These are phyloP conservation scores for Sindora glabra DNA, from an alignment of 306 rosid species.

Conservation along the genomic window DNA sequence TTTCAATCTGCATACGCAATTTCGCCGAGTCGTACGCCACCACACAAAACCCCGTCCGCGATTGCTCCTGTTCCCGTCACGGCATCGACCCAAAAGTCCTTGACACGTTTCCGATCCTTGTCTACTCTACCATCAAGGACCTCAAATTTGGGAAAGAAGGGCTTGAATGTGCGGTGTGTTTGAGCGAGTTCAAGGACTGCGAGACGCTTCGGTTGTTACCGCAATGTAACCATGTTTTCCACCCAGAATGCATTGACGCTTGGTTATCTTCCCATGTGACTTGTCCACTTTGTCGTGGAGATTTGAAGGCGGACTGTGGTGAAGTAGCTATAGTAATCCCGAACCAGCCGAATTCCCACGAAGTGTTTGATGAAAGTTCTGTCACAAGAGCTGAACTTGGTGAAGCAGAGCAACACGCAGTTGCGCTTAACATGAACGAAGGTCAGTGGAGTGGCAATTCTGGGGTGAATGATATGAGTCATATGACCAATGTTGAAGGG, in stretches of 20 bases:
- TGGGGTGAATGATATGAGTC: too few relatives aligned
- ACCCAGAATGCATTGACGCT: slow-evolving; percentile 37
- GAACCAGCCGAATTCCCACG: not conserved
- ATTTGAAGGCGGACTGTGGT: not conserved
- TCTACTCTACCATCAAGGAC: slow-evolving; percentile 33
- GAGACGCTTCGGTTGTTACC: slow-evolving; percentile 52
- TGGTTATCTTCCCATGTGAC: slow-evolving; percentile 51
- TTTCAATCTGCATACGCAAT: slow-evolving; percentile 7
- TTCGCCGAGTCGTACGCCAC: not conserved
- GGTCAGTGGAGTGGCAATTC: not conserved
- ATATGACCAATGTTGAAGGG: too few relatives aligned
- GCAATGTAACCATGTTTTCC: slow-evolving; percentile 50
- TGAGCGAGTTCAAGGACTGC: slow-evolving; percentile 33
- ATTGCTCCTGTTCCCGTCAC: too few relatives aligned
- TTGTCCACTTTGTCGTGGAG: slow-evolving; percentile 49
- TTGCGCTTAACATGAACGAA: not conserved
- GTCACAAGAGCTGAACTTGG: not conserved
- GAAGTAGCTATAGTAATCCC: not conserved
- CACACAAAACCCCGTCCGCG: not conserved
- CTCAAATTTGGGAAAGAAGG: slow-evolving; percentile 18
- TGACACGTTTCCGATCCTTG: slow-evolving; percentile 30
- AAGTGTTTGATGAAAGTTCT: not conserved
- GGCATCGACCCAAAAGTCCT: slow-evolving; percentile 36
- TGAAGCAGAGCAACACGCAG: not conserved
- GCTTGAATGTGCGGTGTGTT: slow-evolving; percentile 51